Percentiles rank a stretch among this genome's conserved stretches.
phyloP scores from a whole-genome alignment of 2,329 filamentous ascomycete species.

The Penicillium sp. region DNA sequence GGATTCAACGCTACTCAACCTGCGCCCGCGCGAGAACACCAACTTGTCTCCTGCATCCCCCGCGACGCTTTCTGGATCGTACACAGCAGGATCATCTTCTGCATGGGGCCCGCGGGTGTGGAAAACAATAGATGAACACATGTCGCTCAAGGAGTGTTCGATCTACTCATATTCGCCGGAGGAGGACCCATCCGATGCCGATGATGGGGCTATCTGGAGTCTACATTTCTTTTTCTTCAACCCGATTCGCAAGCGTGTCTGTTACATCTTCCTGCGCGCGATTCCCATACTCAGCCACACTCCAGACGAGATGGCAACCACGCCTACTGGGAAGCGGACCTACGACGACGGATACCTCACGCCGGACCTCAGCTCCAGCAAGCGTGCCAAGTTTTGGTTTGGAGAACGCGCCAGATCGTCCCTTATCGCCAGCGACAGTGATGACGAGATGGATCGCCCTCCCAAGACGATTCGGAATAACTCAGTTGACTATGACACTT shows the following conservation, averaged over 20 bases:
- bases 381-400: slow-evolving; percentile 86
- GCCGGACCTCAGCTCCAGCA: slow-evolving; percentile 62
- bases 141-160: slow-evolving; percentile 84
- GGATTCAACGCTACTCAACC: slow-evolving; percentile 82
- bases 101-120: slow-evolving; percentile 90
- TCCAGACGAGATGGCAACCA: slow-evolving; percentile 50
- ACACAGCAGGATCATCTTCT: slow-evolving; percentile 54
- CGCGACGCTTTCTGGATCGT: slow-evolving; percentile 46
- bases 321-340: slow-evolving; percentile 47
- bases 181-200: slow-evolving; percentile 88
- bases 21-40: slow-evolving; percentile 63
- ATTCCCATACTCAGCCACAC: slow-evolving; percentile 69
- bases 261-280: slow-evolving; percentile 90
- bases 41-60: slow-evolving; percentile 44
- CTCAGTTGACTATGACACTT: slow-evolving; percentile 45
- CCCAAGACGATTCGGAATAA: slow-evolving; percentile 27
- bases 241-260: slow-evolving; percentile 84
- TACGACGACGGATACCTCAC: slow-evolving; percentile 52
- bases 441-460: slow-evolving; percentile 44
- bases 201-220: slow-evolving; percentile 92
- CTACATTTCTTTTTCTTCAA: slow-evolving; percentile 98
- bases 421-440: slow-evolving; percentile 44
- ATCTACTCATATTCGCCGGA: slow-evolving; percentile 88
- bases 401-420: slow-evolving; percentile 60
- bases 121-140: slow-evolving; percentile 89